Evolutionary conservation across 345 rosid species (phyloP).

Genomic region (Microthlaspi erraticum): DNA sequence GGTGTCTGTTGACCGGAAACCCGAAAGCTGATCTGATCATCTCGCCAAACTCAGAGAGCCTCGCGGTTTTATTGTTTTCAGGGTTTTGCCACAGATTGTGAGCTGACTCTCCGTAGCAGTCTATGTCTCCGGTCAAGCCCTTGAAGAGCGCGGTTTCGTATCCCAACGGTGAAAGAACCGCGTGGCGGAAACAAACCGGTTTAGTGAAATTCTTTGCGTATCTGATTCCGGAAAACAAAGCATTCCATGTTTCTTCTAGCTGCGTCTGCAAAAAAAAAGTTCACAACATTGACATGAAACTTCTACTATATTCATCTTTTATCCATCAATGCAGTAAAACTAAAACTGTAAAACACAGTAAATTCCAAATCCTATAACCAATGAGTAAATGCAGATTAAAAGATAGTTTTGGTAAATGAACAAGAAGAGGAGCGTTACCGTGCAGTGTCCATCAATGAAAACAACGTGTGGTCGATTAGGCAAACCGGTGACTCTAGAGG

Average conservation of each 20-base stretch:
- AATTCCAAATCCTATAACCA: background rate
- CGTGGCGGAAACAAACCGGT: conserved; percentile 88
- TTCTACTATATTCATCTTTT: background rate
- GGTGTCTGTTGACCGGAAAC: conserved; percentile 62
- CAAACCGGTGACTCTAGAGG: conserved; percentile 85
- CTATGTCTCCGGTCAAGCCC: conserved; percentile 65
- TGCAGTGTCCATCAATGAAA: conserved; percentile 88
- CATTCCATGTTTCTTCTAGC: conserved; percentile 87
- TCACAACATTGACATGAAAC: conserved; percentile 20
- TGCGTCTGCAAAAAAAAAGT: conserved; percentile 59
- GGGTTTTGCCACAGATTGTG: conserved; percentile 72
- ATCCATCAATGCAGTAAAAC: background rate
- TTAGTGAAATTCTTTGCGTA: conserved; percentile 80
- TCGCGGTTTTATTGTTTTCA: conserved; percentile 63
- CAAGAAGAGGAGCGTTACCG: conserved; percentile 52
- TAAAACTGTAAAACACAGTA: background rate
- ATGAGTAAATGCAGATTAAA: conserved; percentile 1
- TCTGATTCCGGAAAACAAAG: conserved; percentile 75
- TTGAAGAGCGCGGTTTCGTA: conserved; percentile 81
- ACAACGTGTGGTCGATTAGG: conserved; percentile 83
- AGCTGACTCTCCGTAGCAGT: conserved; percentile 72
- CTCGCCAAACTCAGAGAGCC: conserved; percentile 91
- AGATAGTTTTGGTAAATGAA: background rate
- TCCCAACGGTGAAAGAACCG: conserved; percentile 81
- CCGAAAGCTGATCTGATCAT: conserved; percentile 87